These are phyloP conservation scores for Ceratocystis papillata DNA, from an alignment of 2,329 filamentous ascomycete genomes.

Conservation along the genomic window DNA sequence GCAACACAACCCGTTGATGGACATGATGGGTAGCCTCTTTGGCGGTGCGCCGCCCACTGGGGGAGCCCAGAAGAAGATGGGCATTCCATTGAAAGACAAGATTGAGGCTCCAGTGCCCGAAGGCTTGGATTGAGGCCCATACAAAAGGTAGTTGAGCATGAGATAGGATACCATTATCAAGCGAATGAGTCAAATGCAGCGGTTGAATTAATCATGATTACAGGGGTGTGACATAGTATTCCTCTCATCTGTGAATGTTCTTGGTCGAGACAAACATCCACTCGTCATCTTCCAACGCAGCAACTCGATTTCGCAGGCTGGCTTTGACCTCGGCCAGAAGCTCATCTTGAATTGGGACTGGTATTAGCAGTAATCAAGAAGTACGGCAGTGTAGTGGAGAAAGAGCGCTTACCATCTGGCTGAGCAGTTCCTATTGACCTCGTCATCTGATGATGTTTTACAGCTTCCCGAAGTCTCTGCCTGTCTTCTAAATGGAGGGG, in stretches of 20 bases:
- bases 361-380: neutral
- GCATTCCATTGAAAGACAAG: slow-evolving; percentile 37
- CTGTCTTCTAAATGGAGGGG: slow-evolving; percentile 40
- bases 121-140: slow-evolving; percentile 43
- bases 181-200: slow-evolving; percentile 4
- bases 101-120: slow-evolving; percentile 45
- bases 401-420: slow-evolving; percentile 43
- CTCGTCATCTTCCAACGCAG: slow-evolving; percentile 65
- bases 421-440: slow-evolving; percentile 48
- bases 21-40: slow-evolving; percentile 96
- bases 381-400: neutral
- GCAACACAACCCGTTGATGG: slow-evolving; percentile 84
- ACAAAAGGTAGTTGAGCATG: neutral
- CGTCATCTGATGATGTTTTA: slow-evolving; percentile 50
- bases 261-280: slow-evolving; percentile 74
- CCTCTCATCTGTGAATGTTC: slow-evolving; percentile 28
- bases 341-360: slow-evolving; percentile 38
- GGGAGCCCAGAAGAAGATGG: slow-evolving; percentile 29
- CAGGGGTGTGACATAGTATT: neutral
- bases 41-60: slow-evolving; percentile 44
- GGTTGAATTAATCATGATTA: neutral
- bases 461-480: slow-evolving; percentile 49
- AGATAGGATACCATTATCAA: slow-evolving; percentile 5
- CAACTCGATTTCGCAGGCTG: slow-evolving; percentile 61
- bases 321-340: slow-evolving; percentile 58